phyloP scores from a whole-genome alignment of 2,329 filamentous ascomycete genomes.

The Neoscytalidium dimidiatum region DNA sequence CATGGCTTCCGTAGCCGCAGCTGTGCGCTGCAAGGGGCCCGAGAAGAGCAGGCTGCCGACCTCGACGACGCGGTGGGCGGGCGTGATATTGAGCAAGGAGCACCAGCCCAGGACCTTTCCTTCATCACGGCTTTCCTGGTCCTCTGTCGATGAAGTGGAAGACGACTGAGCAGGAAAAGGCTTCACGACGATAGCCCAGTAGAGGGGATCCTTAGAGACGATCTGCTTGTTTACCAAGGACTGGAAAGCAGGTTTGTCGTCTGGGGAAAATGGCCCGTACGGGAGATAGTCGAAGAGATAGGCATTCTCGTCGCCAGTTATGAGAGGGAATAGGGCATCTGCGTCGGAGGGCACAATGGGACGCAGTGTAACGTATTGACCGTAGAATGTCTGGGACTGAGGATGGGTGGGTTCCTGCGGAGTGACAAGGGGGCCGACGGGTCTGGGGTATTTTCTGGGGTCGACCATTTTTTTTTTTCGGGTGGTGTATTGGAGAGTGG shows the following conservation, averaged over 20 bases:
- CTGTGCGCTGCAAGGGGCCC: slow-evolving; percentile 53
- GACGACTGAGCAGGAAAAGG: neutral
- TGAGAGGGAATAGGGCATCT: slow-evolving; percentile 20
- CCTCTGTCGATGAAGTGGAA: neutral
- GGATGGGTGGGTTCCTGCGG: neutral
- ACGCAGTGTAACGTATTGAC: slow-evolving; percentile 20
- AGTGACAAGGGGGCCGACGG: neutral
- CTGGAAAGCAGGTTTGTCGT: slow-evolving; percentile 1
- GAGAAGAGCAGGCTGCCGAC: slow-evolving; percentile 60
- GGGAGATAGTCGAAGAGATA: slow-evolving; percentile 48
- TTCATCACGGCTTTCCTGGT: neutral
- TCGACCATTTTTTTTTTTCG: neutral
- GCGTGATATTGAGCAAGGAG: slow-evolving; percentile 37
- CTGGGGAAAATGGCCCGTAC: slow-evolving; percentile 35
- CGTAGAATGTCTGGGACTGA: neutral
- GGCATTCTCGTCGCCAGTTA: slow-evolving; percentile 20
- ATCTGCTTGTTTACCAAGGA: neutral
- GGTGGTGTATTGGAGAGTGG: neutral
- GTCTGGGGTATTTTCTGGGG: neutral
- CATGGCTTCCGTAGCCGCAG: slow-evolving; percentile 59
- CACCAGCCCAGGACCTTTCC: neutral
- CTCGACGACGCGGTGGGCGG: slow-evolving; percentile 55
- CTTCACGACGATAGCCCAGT: neutral
- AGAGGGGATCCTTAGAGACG: neutral
- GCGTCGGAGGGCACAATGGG: slow-evolving; percentile 19